Base-by-base conservation (phyloP, 1,139 yeast genomes). In the Scheffersomyces segobiensis region DNA sequence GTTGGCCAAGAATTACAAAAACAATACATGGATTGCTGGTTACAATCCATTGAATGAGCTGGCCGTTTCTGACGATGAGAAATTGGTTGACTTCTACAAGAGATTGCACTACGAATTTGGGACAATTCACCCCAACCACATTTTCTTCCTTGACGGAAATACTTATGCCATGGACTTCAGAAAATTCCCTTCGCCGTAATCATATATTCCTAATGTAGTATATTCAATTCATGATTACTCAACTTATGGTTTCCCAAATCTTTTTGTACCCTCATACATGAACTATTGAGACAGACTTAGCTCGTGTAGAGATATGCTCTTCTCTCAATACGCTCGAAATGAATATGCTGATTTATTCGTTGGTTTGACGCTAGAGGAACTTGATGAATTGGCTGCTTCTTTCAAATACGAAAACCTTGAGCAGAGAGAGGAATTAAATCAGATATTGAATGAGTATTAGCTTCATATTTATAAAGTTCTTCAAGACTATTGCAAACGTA, bases 41-140 rank as follows among this genome's bases (percentile, higher is more conserved):
- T 80, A 80, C 68, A 80, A 80, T 62, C 82, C 83, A 39, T 69
- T 80, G 65, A 80, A 80, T 63, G 84, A 80, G 65, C 84, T 84
- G 7, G 79, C 83, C 2, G 76, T 73, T 48, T 61, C 77, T 2
- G 73, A 77, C 59, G 82, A 78, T 60, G 54, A 67, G 24, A 75
- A 77, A 56, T 72, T 80, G 66, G 69, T 74, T n/a, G 59, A 64
- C 3, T 79, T 75, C 60, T 80, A 80, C 63, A 58, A 58, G 21
- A 66, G 74, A 57, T 65, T 76, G 50, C 81, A 75, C 53, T 66
- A 68, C 51, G 74, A 67, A 26, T 70, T 80, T 50, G 73, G 83
- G 62, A 56, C 67, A 21, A 78, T 76, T 54, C 84, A 80, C 63
- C 75, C 79, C 21, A 69, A 80, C 65, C 84, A 80, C 63, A 77